Evolutionary conservation across 2,329 filamentous ascomycete species (phyloP), one percentile per base, ranked within the genome.

Genomic region (Calonectria naviculata): DNA sequence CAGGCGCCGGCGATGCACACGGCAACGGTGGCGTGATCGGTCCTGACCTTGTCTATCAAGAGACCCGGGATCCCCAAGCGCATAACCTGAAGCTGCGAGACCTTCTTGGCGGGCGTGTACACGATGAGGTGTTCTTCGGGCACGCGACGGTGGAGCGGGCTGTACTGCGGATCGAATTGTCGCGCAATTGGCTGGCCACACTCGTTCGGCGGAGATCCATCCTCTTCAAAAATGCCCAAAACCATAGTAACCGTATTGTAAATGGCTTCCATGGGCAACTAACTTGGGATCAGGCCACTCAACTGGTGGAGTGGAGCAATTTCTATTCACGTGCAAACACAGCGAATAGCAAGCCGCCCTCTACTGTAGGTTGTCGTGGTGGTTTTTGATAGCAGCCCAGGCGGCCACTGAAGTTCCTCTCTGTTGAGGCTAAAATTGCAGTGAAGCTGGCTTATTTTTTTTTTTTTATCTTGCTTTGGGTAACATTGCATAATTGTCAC

Each of bases 1-100:
- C 75, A 78, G n/a, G 74, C 74, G 19, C 79, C 76, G 65, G 74
- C 70, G 29, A 78, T 78, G 41, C 31, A 26, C 24, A 58, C 52
- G 15, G 34, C 52, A 2, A 58, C 31, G 6, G 52, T 58, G 21
- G 31, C n/a, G 28, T 58, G 31, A 26, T 58, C 52, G 8, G 36
- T 38, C 8, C 52, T 24, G 12, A 58, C 52, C 52, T 19, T 58
- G 31, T 58, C 52, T 24, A 26, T 58, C 6, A 58, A 19, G 8
- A 58, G 15, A 24, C 52, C 52, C 1, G 52, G 52, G 38, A 58
- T 38, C 3, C 52, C 52, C 52, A 38, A 34, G 21, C 52, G 52
- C 52, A 58, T 38, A 7, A 58, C 34, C 13, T 34, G 52, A 6
- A 58, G 52, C n/a, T 58, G 52, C 52, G 15, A 58, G 21, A 58